Percentiles rank a stretch among this genome's conserved stretches.
These are phyloP conservation scores for Brettanomyces naardenensis DNA, from an alignment of 805 yeast species.

Conservation along the genomic window DNA sequence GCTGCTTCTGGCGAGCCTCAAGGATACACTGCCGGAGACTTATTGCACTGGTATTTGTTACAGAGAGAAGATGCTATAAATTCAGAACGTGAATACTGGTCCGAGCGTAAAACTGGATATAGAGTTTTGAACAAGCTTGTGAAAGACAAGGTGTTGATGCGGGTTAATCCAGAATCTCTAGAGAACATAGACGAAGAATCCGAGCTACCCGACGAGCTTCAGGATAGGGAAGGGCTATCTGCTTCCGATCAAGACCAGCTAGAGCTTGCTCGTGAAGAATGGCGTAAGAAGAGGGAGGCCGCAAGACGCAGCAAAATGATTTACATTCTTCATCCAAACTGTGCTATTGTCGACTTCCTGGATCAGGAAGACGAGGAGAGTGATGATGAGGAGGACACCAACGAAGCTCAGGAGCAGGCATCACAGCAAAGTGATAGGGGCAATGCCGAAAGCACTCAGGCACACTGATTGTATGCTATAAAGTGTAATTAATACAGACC, in stretches of 20 bases:
- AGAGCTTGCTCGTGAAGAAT: constrained; percentile 4
- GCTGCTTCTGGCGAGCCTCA: constrained; percentile 32
- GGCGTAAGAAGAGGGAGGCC: constrained; percentile 14
- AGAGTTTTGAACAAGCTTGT: constrained; percentile 81
- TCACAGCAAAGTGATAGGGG: background rate
- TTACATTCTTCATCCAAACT: constrained; percentile 71
- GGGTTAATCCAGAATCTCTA: constrained; percentile 30
- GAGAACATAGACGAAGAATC: constrained; percentile 32
- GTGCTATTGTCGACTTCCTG: constrained; percentile 65
- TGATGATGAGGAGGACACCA: background rate
- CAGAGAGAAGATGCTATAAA: constrained; percentile 65
- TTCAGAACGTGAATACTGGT: constrained; percentile 61
- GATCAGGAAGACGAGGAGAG: constrained; percentile 26
- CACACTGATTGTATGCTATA: background rate
- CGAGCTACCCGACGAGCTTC: constrained; percentile 25
- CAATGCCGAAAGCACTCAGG: background rate
- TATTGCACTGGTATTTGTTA: constrained; percentile 75
- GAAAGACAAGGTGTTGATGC: constrained; percentile 78
- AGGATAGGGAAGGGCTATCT: constrained; percentile 15
- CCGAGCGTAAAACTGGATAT: constrained; percentile 60
- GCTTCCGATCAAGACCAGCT: constrained; percentile 18
- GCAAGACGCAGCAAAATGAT: constrained; percentile 27
- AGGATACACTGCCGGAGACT: constrained; percentile 60
- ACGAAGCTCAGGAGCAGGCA: background rate
- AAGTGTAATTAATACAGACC: no score